Conservation (phyloP, 1,284 basidiomycete genomes). For the Heterobasidion irregulare region DNA sequence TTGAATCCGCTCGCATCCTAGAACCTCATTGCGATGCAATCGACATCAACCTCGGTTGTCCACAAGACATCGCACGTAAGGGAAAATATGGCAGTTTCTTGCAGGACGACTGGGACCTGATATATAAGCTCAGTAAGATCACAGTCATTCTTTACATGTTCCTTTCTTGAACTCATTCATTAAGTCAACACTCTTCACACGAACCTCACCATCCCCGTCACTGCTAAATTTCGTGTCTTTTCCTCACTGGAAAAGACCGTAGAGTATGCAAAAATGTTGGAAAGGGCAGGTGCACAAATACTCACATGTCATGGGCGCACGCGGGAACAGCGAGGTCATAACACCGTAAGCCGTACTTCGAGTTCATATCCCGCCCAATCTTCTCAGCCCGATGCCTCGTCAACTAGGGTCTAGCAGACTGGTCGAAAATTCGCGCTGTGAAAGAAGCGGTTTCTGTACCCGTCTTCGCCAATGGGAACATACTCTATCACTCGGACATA, state of each 20-base stretch:
- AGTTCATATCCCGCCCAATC: not conserved
- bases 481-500: conserved; percentile 81
- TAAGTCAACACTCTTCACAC: conserved; percentile 79
- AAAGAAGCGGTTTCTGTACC: conserved; percentile 86
- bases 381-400: too few relatives aligned
- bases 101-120: conserved; percentile 91
- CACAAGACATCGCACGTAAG: conserved; percentile 88
- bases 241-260: conserved; percentile 82
- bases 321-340: conserved; percentile 87
- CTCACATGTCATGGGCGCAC: conserved; percentile 90
- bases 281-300: conserved; percentile 92
- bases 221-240: conserved; percentile 94
- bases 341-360: conserved; percentile 31
- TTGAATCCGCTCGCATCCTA: conserved; percentile 68
- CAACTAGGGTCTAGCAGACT: conserved; percentile 75
- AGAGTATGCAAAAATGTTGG: conserved; percentile 91
- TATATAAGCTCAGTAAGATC: conserved; percentile 69
- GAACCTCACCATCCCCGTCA: conserved; percentile 85
- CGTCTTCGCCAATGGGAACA: conserved; percentile 97
- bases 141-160: not conserved
- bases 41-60: conserved; percentile 94
- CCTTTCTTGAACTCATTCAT: not conserved
- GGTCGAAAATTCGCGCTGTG: conserved; percentile 78
- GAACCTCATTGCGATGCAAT: conserved; percentile 82
- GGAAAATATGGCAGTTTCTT: conserved; percentile 89